Conservation (phyloP, 129 eudicot genomes). For the Chrysanthemum lavandulifolium region DNA sequence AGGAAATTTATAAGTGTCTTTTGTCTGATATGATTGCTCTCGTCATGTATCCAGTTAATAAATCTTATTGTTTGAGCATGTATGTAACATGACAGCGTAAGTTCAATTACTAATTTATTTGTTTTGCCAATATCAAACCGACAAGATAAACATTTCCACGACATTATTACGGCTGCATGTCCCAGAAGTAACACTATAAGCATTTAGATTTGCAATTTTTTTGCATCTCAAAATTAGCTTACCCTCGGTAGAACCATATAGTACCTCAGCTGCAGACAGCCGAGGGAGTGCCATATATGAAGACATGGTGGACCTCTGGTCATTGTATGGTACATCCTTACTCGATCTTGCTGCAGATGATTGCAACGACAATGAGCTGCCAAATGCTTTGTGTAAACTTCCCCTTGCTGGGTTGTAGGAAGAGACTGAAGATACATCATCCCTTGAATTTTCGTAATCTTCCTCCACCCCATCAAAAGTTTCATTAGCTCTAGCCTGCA, state of each 20-base stretch:
- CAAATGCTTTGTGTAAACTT: slow-evolving; percentile 61
- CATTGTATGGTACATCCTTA: slow-evolving; percentile 57
- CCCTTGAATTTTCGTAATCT: slow-evolving; percentile 80
- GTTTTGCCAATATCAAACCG: background rate
- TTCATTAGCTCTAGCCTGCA: slow-evolving; percentile 80
- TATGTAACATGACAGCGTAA: too few relatives aligned
- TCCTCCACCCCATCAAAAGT: slow-evolving; percentile 83
- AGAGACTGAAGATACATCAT: slow-evolving; percentile 87
- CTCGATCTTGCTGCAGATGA: slow-evolving; percentile 71
- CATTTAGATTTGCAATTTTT: background rate
- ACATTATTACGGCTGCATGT: background rate
- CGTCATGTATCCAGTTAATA: too few relatives aligned
- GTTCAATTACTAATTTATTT: slow-evolving; percentile 9
- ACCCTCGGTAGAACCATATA: slow-evolving; percentile 73
- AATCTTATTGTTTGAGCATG: too few relatives aligned
- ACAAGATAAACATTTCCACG: slow-evolving; percentile 9
- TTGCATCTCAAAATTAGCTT: slow-evolving; percentile 21
- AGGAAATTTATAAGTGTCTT: too few relatives aligned
- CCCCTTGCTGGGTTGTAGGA: slow-evolving; percentile 72
- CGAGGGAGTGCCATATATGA: slow-evolving; percentile 67
- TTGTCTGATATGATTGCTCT: too few relatives aligned
- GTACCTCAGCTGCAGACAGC: slow-evolving; percentile 73
- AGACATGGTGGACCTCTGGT: slow-evolving; percentile 62
- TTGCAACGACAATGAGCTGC: slow-evolving; percentile 84
- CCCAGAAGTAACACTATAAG: slow-evolving; percentile 3